Conservation (phyloP, 176 grass and related monocot genomes). For the Oryza australiensis region DNA sequence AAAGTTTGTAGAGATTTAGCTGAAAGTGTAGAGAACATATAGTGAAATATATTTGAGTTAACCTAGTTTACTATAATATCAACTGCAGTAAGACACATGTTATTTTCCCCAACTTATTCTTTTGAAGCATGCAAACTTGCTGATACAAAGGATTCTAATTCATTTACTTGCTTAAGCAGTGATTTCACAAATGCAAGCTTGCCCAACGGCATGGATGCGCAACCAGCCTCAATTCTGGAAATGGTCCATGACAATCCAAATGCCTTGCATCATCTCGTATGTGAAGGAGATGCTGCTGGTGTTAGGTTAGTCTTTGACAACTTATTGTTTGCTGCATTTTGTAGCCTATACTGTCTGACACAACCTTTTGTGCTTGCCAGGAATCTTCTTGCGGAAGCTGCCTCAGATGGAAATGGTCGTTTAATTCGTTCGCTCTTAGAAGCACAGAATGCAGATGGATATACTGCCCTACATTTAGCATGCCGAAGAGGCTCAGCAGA, state of each 20-base stretch:
- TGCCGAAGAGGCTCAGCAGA: constrained; percentile 80
- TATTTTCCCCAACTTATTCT: constrained; percentile 30
- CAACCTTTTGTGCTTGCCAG: constrained; percentile 44
- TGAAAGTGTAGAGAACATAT: constrained; percentile 16
- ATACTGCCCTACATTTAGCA: constrained; percentile 92
- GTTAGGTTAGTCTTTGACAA: constrained; percentile 57
- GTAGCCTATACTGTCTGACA: constrained; percentile 21
- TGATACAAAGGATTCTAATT: constrained; percentile 30
- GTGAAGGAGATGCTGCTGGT: constrained; percentile 71
- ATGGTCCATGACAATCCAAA: constrained; percentile 79
- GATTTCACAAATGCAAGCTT: constrained; percentile 61
- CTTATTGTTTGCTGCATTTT: constrained; percentile 15
- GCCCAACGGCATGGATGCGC: constrained; percentile 56
- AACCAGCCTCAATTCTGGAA: constrained; percentile 66
- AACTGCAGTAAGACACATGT: constrained; percentile 11
- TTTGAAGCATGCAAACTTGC: constrained; percentile 19
- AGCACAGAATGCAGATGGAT: constrained; percentile 83
- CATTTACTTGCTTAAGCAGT: constrained; percentile 54
- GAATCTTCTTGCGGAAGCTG: constrained; percentile 79
- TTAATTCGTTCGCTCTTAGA: constrained; percentile 79
- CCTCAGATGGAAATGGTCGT: constrained; percentile 59
- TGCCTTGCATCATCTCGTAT: constrained; percentile 87
- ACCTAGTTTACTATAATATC: not conserved
- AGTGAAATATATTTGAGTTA: constrained; percentile 10
- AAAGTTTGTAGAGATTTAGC: constrained; percentile 26